phyloP scores from a whole-genome alignment of 306 rosid genomes.

The Cucurbita maxima region DNA sequence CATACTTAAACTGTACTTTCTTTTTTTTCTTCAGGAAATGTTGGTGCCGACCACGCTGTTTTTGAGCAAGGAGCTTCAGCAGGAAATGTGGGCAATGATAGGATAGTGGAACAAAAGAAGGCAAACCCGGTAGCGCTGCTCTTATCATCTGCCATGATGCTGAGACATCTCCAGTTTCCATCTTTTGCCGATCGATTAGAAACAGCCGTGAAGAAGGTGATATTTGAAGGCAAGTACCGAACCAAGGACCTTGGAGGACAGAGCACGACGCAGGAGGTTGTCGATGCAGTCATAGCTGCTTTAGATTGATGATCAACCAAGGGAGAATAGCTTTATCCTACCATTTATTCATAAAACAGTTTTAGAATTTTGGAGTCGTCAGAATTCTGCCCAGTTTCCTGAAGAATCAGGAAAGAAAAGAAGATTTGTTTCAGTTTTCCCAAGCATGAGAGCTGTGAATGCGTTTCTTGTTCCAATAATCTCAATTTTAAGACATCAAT shows the following conservation, averaged over 20 bases:
- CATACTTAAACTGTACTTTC: not conserved
- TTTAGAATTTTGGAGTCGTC: not conserved
- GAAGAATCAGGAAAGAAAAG: not conserved
- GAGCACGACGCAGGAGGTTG: conserved; percentile 75
- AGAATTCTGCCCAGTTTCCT: not conserved
- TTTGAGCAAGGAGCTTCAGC: conserved; percentile 99
- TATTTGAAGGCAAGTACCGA: conserved; percentile 48
- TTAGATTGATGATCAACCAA: conserved; percentile 46
- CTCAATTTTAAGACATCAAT: not conserved
- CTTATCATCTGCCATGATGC: conserved; percentile 93
- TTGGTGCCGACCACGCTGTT: conserved; percentile 77
- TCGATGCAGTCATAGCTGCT: conserved; percentile 56
- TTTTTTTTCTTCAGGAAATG: conserved; percentile 51
- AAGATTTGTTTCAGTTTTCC: not conserved
- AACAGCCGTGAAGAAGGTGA: conserved; percentile 61
- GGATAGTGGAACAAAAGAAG: conserved; percentile 37
- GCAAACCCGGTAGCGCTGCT: conserved; percentile 93
- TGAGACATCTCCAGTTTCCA: conserved; percentile 88
- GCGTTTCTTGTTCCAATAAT: conserved; percentile 6
- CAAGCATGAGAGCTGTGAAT: not conserved
- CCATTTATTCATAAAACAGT: not conserved
- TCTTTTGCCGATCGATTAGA: conserved; percentile 83
- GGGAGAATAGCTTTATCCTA: not conserved
- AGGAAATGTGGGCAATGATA: conserved; percentile 73
- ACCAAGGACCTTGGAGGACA: conserved; percentile 83